Evolutionary conservation across 345 rosid species (phyloP), one percentile per base, ranked within the genome.

Genomic region (Hibiscus syriacus): DNA sequence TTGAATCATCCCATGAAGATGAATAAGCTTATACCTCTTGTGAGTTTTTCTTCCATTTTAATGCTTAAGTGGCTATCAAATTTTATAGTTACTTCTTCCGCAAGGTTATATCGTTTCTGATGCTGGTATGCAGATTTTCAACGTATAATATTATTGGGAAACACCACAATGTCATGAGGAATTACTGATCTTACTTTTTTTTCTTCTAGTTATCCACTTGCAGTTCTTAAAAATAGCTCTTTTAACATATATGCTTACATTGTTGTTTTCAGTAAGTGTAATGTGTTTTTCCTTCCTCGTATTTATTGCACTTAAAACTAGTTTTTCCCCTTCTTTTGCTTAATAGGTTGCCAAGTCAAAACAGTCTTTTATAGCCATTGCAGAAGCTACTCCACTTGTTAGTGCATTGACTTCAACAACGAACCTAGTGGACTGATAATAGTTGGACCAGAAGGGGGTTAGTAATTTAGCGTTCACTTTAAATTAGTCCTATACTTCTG

Each of bases 381-480:
- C 96, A 26, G 87, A 83, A 83, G 94, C 91, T 79, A 77, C 88
- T 53, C 90, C 94, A 66, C 84, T 93, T 67, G 73, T 87, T 69
- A 76, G 56, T 70, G 82, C 77, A 67, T 72, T 86, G 76, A 67
- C 79, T 63, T 81, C 87, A 34, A 46, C 75, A 11, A 70, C 73
- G 90, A 84, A 74, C 36, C 86, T 14, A 79, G 84, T 64, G 92
- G 96, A 70, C 49, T 90, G 41, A 79, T 87, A 63, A 80, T 87
- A 30, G 79, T 90, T 67, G 90, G 96, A 75, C 96, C 97, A 58
- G 97, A 90, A 79, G 98, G 98, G 25, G 97, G 97, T 90, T 73
- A 75, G 82, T 78, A 60, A 96, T 96, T 89, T 73, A 74, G 80
- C 75, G 48, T 19, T 7, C 52, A 36, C 56, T 29, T 46, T 25